A percentile compares a stretch with the other conserved stretches of the same genome.
These are phyloP conservation scores for Podaxis sp. DNA, from an alignment of 768 basidiomycete species.

Conservation along the genomic window DNA sequence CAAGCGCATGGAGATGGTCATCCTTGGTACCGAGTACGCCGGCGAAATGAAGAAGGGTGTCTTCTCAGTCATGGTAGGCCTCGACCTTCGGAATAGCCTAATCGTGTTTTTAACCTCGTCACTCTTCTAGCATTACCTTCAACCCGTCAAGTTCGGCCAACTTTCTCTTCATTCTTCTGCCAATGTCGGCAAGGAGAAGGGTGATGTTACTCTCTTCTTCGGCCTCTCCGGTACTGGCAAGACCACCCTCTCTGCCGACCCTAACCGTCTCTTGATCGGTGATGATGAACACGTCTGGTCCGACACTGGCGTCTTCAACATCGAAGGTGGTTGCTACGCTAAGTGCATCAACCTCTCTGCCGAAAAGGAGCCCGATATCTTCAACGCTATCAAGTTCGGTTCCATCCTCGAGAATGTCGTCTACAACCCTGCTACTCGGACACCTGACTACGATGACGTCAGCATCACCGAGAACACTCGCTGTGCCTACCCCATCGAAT, in stretches of 20 bases:
- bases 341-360: conserved; percentile 95
- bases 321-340: conserved; percentile 99
- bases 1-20: conserved; percentile 99
- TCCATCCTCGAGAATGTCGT: conserved; percentile 99
- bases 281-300: conserved; percentile 99
- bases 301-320: conserved; percentile 98
- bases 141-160: conserved; percentile 98
- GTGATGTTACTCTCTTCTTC: conserved; percentile 98
- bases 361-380: conserved; percentile 99
- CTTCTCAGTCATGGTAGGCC: conserved; percentile 90
- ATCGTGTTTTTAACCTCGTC: conserved; percentile 11
- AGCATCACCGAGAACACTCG: conserved; percentile 99
- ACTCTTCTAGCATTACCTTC: conserved; percentile 78
- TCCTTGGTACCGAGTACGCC: conserved; percentile 96
- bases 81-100: not conserved
- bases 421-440: conserved; percentile 78
- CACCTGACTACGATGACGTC: conserved; percentile 93
- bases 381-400: conserved; percentile 90
- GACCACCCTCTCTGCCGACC: conserved; percentile 97
- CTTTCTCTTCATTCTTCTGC: conserved; percentile 97
- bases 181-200: conserved; percentile 85
- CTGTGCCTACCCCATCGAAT: conserved; percentile 98
- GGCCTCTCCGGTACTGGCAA: conserved; percentile 98
- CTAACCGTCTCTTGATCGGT: conserved; percentile 88
- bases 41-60: conserved; percentile 99